These are phyloP conservation scores for Diaporthe vexans DNA, from an alignment of 2,329 filamentous ascomycete species.

Conservation along the genomic window DNA sequence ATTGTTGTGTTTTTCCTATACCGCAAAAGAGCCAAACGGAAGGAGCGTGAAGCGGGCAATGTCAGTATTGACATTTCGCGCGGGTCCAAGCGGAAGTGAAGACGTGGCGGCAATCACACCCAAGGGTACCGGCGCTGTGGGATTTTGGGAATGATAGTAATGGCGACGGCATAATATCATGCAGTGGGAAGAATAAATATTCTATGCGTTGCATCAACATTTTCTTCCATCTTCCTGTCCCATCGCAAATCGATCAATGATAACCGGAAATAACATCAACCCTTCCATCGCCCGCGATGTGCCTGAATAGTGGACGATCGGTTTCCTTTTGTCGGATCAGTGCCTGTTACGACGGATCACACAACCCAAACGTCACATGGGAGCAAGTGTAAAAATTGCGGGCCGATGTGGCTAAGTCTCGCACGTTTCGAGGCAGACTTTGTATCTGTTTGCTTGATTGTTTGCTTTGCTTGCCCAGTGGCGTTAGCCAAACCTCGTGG, in stretches of 20 bases:
- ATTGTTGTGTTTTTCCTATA: not conserved
- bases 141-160: not conserved
- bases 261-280: too few species aligned
- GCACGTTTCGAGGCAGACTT: not conserved
- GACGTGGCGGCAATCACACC: fast-evolving
- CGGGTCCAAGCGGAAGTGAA: not conserved
- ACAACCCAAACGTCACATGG: too few species aligned
- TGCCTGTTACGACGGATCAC: not conserved
- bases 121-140: not conserved
- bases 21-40: not conserved
- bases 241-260: not conserved
- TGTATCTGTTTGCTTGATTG: not conserved
- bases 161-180: not conserved
- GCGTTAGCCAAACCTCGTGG: not conserved
- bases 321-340: not conserved
- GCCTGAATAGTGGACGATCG: not conserved
- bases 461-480: not conserved
- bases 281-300: not conserved
- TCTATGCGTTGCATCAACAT: too few species aligned
- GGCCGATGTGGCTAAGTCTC: not conserved
- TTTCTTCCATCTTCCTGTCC: not conserved
- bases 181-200: not conserved
- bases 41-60: constrained; percentile 9
- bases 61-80: not conserved
- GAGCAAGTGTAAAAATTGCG: not conserved